Conservation (phyloP, 1,139 yeast species). For the Debaryomyces udenii region DNA sequence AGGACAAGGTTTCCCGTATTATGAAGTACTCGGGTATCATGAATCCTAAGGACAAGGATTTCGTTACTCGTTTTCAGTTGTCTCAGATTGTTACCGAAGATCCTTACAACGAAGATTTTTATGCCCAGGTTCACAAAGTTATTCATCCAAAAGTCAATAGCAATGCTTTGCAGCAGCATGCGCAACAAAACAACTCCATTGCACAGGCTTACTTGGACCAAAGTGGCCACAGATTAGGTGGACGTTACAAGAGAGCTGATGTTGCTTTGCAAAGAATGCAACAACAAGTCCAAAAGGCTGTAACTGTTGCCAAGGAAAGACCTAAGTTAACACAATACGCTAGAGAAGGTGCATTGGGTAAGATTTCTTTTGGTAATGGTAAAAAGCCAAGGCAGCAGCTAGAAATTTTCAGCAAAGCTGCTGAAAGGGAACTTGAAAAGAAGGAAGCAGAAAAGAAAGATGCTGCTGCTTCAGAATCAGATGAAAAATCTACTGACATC, state of each 20-base stretch:
- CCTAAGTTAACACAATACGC: slow-evolving; percentile 73
- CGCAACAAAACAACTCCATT: slow-evolving; percentile 62
- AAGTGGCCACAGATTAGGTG: slow-evolving; percentile 89
- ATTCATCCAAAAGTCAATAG: slow-evolving; percentile 64
- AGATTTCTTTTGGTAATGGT: slow-evolving; percentile 78
- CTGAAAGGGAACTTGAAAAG: slow-evolving; percentile 49
- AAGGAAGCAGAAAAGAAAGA: slow-evolving; percentile 29
- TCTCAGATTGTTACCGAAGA: slow-evolving; percentile 97
- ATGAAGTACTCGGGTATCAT: slow-evolving; percentile 87
- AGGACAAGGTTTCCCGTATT: slow-evolving; percentile 77
- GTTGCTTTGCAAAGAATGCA: slow-evolving; percentile 97
- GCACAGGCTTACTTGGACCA: slow-evolving; percentile 96
- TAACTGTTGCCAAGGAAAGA: slow-evolving; percentile 89
- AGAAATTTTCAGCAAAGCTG: slow-evolving; percentile 64
- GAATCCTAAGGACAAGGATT: slow-evolving; percentile 97
- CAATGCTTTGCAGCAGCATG: slow-evolving; percentile 42
- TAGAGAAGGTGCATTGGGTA: slow-evolving; percentile 90
- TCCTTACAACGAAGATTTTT: slow-evolving; percentile 96
- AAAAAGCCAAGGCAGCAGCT: slow-evolving; percentile 89
- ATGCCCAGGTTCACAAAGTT: slow-evolving; percentile 90
- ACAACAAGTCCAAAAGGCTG: slow-evolving; percentile 96
- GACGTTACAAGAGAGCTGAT: slow-evolving; percentile 87
- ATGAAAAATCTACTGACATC: slow-evolving; percentile 18
- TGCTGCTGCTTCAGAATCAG: slow-evolving; percentile 15
- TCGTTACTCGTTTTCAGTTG: slow-evolving; percentile 89